Evolutionary conservation across 2,329 filamentous ascomycete genomes (phyloP), one percentile per base, ranked within the genome.

Genomic region (Geosmithia putterillii): DNA sequence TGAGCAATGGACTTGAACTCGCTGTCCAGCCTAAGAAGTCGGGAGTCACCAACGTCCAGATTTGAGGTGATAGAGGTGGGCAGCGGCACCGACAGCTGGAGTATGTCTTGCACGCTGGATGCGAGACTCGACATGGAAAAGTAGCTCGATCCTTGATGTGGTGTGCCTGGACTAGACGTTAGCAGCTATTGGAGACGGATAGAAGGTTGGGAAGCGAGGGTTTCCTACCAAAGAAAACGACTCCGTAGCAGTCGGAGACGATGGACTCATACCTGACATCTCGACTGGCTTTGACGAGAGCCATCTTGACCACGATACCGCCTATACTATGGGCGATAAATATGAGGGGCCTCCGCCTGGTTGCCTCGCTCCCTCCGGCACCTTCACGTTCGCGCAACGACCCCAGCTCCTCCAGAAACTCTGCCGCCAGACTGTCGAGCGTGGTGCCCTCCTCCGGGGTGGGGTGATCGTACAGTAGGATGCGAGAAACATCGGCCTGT

Each of bases 301-400:
- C 73, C 51, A 69, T 61, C 59, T 81, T 81, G 7, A 71, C 70
- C 1, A 80, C 72, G 21, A 81, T 52, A 0, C 77, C 77, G 1
- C 77, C 77, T 6, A 80, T 64, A 40, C 76, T 78, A 45, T 81
- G 77, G 10, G 68, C 76, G 12, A 81, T 64, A 51, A 81, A 78
- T 46, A 81, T 66, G 2, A 81, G 50, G 0, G 76, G 77, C 5
- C 76, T 66, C 2, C 43, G 36, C 28, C 20, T 35, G 3, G 12
- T 10, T 17, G 3, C 21, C 42, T 43, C 37, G 15, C 23, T 25
- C 7, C 23, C 35, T 15, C 23, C 23, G 10, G 5, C 1, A 14
- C 59, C 58, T 37, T 56, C 57, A 32, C 28, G 28, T 18, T 55
- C 53, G 19, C 68, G 55, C 42, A 66, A 52, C 32, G 49, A 55